These are phyloP conservation scores for Beta lomatogona DNA, from an alignment of 179 eudicot species.

Conservation along the genomic window DNA sequence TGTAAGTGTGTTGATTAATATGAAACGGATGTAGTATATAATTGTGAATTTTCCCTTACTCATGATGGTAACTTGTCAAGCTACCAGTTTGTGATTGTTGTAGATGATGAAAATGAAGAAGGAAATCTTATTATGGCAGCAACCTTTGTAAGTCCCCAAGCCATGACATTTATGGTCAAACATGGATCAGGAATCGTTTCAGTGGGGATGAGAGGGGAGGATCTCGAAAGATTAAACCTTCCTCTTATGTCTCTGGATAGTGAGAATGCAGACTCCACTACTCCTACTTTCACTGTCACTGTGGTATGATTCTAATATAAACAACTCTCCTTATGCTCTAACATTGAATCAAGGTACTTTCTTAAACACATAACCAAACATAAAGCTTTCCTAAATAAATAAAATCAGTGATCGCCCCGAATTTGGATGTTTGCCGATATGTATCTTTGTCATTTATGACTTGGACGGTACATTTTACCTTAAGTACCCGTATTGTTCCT, in stretches of 20 bases:
- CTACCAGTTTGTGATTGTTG: slow-evolving; percentile 83
- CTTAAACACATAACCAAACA: too few species aligned
- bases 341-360: background rate
- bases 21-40: too few species aligned
- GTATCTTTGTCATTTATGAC: background rate
- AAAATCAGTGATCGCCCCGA: too few species aligned
- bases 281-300: slow-evolving; percentile 81
- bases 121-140: slow-evolving; percentile 94
- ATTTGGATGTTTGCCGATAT: too few species aligned
- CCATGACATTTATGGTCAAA: slow-evolving; percentile 71
- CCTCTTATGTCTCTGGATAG: slow-evolving; percentile 79
- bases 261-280: slow-evolving; percentile 55
- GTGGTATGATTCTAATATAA: slow-evolving; percentile 56
- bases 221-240: slow-evolving; percentile 74
- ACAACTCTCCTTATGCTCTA: background rate
- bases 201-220: slow-evolving; percentile 80
- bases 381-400: too few species aligned
- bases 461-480: background rate
- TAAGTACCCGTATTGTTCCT: background rate
- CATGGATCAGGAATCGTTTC: slow-evolving; percentile 92
- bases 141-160: slow-evolving; percentile 45
- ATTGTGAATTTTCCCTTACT: background rate
- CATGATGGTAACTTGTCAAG: slow-evolving; percentile 9
- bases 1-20: background rate
- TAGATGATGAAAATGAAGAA: slow-evolving; percentile 77